Conservation (phyloP, 164 flowering plant species). For the Dillenia suffruticosa region DNA sequence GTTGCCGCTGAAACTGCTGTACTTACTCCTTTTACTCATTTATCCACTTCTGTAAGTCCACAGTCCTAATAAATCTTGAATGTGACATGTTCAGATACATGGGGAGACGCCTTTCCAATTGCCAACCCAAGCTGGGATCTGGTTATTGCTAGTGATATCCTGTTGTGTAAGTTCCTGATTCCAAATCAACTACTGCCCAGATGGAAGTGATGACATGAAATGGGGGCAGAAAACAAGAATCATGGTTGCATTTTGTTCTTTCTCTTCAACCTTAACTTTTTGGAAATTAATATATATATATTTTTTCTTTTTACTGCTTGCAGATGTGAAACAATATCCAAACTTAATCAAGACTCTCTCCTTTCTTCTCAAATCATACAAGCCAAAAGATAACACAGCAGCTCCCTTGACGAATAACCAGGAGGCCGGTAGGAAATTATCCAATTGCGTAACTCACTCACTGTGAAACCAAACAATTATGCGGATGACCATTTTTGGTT, state of each 20-base stretch:
- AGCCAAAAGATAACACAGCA: constrained; percentile 26
- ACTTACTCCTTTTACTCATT: no score
- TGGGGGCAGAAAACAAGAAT: no score
- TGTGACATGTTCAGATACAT: constrained; percentile 60
- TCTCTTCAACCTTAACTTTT: no score
- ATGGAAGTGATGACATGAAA: no score
- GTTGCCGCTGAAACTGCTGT: no score
- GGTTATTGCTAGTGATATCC: constrained; percentile 87
- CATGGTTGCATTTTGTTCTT: no score
- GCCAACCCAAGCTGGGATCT: constrained; percentile 74
- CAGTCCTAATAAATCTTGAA: no score
- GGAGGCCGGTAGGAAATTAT: constrained; percentile 17
- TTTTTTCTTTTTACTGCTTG: constrained; percentile 15
- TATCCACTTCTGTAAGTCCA: no score
- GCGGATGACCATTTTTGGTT: background rate
- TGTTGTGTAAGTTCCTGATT: constrained; percentile 62
- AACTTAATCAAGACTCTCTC: constrained; percentile 76
- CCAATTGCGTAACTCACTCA: background rate
- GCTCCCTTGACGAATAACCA: constrained; percentile 6
- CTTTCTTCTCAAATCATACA: constrained; percentile 69
- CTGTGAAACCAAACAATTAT: no score
- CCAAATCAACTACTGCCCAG: background rate
- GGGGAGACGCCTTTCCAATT: constrained; percentile 92
- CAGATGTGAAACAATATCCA: constrained; percentile 91
- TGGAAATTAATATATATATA: no score